phyloP scores from a whole-genome alignment of 108 stramenopile species.

The Fragilaria radians region DNA sequence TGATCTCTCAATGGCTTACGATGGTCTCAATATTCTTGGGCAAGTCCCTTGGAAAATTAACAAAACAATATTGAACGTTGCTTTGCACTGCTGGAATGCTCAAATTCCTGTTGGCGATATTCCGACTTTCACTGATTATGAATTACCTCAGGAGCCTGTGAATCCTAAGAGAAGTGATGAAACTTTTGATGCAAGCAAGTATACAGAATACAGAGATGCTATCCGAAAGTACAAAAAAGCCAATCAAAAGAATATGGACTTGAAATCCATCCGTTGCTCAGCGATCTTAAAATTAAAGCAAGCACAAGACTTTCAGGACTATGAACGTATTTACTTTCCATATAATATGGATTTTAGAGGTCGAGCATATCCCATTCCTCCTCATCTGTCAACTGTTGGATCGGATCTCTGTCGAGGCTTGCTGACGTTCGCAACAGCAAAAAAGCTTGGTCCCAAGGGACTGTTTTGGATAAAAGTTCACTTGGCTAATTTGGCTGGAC shows the following conservation, averaged over 20 bases:
- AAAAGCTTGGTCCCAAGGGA: slow-evolving; percentile 86
- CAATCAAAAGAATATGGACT: slow-evolving; percentile 71
- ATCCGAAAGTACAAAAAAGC: slow-evolving; percentile 47
- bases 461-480: slow-evolving; percentile 97
- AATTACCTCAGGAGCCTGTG: slow-evolving; percentile 57
- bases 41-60: slow-evolving; percentile 86
- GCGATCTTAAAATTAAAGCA: slow-evolving; percentile 79
- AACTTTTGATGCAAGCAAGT: slow-evolving; percentile 18
- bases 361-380: slow-evolving; percentile 95
- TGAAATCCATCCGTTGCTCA: slow-evolving; percentile 84
- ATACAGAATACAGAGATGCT: slow-evolving; percentile 45
- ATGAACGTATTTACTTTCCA: slow-evolving; percentile 91
- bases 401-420: slow-evolving; percentile 95
- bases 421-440: slow-evolving; percentile 84
- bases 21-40: slow-evolving; percentile 85
- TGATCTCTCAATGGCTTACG: slow-evolving; percentile 65
- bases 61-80: slow-evolving; percentile 61
- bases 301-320: slow-evolving; percentile 82
- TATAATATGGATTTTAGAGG: slow-evolving; percentile 99
- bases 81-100: slow-evolving; percentile 62
- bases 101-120: slow-evolving; percentile 83
- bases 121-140: slow-evolving; percentile 70
- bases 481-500: slow-evolving; percentile 94
- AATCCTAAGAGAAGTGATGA: slow-evolving; percentile 14
- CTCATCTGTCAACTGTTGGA: slow-evolving; percentile 96